Percentiles rank a stretch among this genome's conserved stretches.
These are phyloP conservation scores for Trametes sp. DNA, from an alignment of 1,284 basidiomycete genomes.

Conservation along the genomic window DNA sequence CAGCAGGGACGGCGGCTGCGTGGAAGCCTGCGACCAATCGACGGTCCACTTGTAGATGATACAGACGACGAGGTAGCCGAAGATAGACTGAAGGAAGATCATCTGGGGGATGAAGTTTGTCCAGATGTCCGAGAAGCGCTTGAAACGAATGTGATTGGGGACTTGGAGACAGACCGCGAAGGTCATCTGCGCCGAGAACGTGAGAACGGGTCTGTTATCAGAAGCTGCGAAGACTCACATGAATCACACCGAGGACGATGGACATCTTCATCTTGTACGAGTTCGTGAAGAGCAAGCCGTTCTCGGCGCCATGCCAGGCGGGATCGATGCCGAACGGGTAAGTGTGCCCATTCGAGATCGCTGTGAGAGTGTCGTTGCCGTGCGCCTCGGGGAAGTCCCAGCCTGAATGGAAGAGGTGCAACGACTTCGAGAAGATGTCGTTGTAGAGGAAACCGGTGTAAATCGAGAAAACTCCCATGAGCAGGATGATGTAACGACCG, in stretches of 20 bases:
- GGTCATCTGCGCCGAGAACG: conserved; percentile 78
- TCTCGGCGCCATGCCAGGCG: conserved; percentile 94
- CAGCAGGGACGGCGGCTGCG: conserved; percentile 87
- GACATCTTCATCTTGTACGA: conserved; percentile 99
- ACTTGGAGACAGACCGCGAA: conserved; percentile 97
- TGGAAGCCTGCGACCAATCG: conserved; percentile 84
- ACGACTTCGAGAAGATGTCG: conserved; percentile 96
- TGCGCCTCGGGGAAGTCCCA: conserved; percentile 79
- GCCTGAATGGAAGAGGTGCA: conserved; percentile 89
- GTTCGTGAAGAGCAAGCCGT: conserved; percentile 94
- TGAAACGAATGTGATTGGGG: conserved; percentile 95
- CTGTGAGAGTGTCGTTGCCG: conserved; percentile 58
- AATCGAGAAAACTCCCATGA: conserved; percentile 96
- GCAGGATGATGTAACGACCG: conserved; percentile 97
- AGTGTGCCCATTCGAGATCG: conserved; percentile 66
- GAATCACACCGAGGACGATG: conserved; percentile 95
- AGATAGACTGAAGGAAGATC: conserved; percentile 97
- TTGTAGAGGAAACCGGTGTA: conserved; percentile 99
- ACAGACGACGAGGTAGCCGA: conserved; percentile 94
- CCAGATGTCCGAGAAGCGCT: conserved; percentile 85
- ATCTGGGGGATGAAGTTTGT: conserved; percentile 97
- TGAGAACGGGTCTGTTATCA: conserved; percentile 27
- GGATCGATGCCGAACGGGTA: conserved; percentile 98
- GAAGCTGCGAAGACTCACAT: conserved; percentile 63
- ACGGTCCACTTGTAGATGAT: conserved; percentile 98